Conservation (phyloP, 768 basidiomycete species). For the Boletus vermiculosoides region DNA sequence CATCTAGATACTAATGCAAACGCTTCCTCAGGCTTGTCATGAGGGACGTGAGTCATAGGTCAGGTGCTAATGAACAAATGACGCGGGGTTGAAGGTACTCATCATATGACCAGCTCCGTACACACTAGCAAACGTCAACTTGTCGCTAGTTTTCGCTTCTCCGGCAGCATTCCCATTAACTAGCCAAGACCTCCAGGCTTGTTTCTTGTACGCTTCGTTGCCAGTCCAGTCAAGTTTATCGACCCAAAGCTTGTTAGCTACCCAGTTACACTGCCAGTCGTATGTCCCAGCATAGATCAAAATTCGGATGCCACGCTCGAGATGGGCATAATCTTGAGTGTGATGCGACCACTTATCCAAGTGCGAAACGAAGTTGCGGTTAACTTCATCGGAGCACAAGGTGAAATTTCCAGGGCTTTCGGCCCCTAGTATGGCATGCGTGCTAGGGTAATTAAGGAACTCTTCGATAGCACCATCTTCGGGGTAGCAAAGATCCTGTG, state of each 20-base stretch:
- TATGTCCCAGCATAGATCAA: conserved; percentile 56
- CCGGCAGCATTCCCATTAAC: conserved; percentile 57
- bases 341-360: conserved; percentile 60
- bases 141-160: conserved; percentile 50
- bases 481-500: conserved; percentile 37
- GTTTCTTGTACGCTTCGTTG: conserved; percentile 42
- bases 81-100: conserved; percentile 17
- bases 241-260: conserved; percentile 65
- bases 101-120: conserved; percentile 79
- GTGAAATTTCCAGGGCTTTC: conserved; percentile 50
- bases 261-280: conserved; percentile 61
- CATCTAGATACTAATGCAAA: conserved; percentile 63
- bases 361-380: conserved; percentile 48
- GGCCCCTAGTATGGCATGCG: conserved; percentile 47
- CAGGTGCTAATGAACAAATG: conserved; percentile 14
- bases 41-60: conserved; percentile 49
- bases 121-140: conserved; percentile 64
- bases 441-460: conserved; percentile 47
- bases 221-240: conserved; percentile 60
- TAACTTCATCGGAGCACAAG: conserved; percentile 53
- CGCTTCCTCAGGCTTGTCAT: conserved; percentile 66
- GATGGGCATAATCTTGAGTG: conserved; percentile 56
- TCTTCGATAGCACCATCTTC: conserved; percentile 40
- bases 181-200: conserved; percentile 51
- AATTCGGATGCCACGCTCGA: conserved; percentile 53